A percentile compares a stretch with the other conserved stretches of the same genome.
phyloP scores from a whole-genome alignment of 345 rosid species.

The Eucalyptus pauciflora region DNA sequence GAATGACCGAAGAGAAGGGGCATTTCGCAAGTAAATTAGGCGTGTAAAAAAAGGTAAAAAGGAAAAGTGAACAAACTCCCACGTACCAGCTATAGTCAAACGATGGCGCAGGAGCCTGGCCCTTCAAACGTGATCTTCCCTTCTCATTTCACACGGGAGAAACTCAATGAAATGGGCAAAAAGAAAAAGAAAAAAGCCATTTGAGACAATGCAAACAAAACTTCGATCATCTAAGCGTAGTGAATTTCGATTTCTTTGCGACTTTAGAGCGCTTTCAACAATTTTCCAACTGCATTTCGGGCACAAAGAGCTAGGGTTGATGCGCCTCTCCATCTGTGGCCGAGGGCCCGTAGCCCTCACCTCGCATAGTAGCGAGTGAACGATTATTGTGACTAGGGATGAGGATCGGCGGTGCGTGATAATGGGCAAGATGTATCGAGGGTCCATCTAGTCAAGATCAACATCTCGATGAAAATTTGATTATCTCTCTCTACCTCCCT shows the following conservation, averaged over 20 bases:
- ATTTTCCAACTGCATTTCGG: not conserved
- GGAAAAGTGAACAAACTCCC: not conserved
- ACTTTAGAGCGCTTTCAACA: not conserved
- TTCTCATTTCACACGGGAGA: not conserved
- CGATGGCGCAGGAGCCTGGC: not conserved
- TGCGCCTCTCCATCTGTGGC: not conserved
- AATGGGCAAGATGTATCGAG: not conserved
- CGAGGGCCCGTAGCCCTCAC: not conserved
- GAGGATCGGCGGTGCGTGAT: not conserved
- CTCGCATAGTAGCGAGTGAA: not conserved
- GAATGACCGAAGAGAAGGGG: not conserved
- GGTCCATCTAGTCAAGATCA: not conserved
- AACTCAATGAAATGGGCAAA: not conserved
- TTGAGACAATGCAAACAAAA: no score
- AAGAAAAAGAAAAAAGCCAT: no score
- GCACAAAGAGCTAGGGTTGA: not conserved
- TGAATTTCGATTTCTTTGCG: not conserved
- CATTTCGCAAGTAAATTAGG: not conserved
- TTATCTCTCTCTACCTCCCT: not conserved
- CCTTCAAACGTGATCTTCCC: not conserved
- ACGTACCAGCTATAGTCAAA: not conserved
- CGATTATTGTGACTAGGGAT: not conserved
- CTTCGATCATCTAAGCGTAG: not conserved
- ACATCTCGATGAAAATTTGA: not conserved
- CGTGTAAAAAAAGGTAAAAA: not conserved